A percentile compares a stretch with the other conserved stretches of the same genome.
Evolutionary conservation across 2,329 filamentous ascomycete genomes (phyloP).

Genomic region (Penicillium concentricum): DNA sequence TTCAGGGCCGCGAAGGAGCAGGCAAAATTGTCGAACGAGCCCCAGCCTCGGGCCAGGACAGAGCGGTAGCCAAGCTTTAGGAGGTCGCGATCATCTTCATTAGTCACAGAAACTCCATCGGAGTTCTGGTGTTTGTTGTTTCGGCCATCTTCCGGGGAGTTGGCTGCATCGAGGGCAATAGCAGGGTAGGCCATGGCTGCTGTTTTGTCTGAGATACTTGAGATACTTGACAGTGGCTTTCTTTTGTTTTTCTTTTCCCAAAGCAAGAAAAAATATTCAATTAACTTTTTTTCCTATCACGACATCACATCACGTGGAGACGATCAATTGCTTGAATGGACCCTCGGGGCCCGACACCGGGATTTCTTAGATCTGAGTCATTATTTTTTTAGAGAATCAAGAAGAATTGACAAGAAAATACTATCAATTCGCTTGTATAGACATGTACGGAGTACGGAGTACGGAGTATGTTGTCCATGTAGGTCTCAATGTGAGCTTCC

Average conservation of each 20-base stretch:
- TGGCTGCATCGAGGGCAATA: slow-evolving; percentile 3
- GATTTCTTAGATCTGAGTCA: neutral
- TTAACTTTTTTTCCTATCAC: slow-evolving; percentile 7
- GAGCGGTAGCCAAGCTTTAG: slow-evolving; percentile 27
- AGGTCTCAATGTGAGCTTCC: neutral
- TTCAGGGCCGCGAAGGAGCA: slow-evolving; percentile 31
- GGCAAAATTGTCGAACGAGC: slow-evolving; percentile 28
- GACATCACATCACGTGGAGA: slow-evolving; percentile 15
- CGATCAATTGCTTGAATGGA: slow-evolving; percentile 8
- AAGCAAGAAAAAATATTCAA: neutral
- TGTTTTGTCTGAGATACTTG: neutral
- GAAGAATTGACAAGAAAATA: neutral
- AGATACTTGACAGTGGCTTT: neutral
- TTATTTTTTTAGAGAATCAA: neutral
- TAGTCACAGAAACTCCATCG: slow-evolving; percentile 11
- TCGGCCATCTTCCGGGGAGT: slow-evolving; percentile 9
- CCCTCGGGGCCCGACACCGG: slow-evolving; percentile 9
- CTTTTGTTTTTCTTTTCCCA: neutral
- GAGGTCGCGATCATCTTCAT: slow-evolving; percentile 29
- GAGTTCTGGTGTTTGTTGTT: slow-evolving; percentile 3
- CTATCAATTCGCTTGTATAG: no score
- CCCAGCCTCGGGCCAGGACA: slow-evolving; percentile 27
- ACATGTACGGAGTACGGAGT: no score
- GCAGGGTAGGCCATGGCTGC: slow-evolving; percentile 4
- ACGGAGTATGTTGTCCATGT: no score